phyloP scores from a whole-genome alignment of 805 yeast genomes.

The Limtongozyma cylindracea region DNA sequence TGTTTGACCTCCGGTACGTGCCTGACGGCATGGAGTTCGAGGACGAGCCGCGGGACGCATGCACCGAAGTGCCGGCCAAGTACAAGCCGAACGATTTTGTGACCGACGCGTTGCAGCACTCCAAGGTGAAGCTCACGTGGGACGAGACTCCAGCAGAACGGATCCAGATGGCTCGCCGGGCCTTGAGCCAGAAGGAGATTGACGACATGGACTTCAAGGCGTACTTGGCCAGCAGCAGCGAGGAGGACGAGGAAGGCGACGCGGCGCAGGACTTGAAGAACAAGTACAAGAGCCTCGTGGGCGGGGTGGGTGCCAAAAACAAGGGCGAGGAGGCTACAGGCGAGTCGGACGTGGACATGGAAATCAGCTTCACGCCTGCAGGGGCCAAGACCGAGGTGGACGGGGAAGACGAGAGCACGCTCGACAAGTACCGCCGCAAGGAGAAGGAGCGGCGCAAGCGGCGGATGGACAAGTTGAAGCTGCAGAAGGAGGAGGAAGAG shows the following conservation, averaged over 20 bases:
- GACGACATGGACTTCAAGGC: slow-evolving; percentile 86
- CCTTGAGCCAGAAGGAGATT: slow-evolving; percentile 70
- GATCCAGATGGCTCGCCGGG: slow-evolving; percentile 43
- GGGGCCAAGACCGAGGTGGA: slow-evolving; percentile 48
- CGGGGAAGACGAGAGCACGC: slow-evolving; percentile 44
- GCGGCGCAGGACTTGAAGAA: slow-evolving; percentile 17
- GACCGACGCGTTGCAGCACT: slow-evolving; percentile 89
- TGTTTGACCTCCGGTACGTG: slow-evolving; percentile 76
- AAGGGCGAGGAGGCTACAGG: slow-evolving; percentile 8
- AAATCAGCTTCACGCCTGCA: slow-evolving; percentile 87
- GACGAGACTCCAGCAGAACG: slow-evolving; percentile 95
- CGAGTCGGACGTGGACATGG: slow-evolving; percentile 61
- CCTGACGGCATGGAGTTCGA: slow-evolving; percentile 87
- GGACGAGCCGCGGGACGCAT: slow-evolving; percentile 47
- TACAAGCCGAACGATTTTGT: slow-evolving; percentile 66
- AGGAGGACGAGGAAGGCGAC: slow-evolving; percentile 10
- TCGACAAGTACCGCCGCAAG: slow-evolving; percentile 60
- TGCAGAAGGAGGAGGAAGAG: slow-evolving; percentile 20
- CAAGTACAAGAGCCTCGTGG: slow-evolving; percentile 37
- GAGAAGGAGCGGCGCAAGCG: slow-evolving; percentile 82
- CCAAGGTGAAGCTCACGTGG: slow-evolving; percentile 93
- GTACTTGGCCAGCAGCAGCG: slow-evolving; percentile 40
- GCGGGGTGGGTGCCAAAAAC: slow-evolving; percentile 11
- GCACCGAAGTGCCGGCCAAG: slow-evolving; percentile 44
- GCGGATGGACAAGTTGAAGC: slow-evolving; percentile 57